phyloP scores from a whole-genome alignment of 306 rosid genomes.

The Rosa lucieae region DNA sequence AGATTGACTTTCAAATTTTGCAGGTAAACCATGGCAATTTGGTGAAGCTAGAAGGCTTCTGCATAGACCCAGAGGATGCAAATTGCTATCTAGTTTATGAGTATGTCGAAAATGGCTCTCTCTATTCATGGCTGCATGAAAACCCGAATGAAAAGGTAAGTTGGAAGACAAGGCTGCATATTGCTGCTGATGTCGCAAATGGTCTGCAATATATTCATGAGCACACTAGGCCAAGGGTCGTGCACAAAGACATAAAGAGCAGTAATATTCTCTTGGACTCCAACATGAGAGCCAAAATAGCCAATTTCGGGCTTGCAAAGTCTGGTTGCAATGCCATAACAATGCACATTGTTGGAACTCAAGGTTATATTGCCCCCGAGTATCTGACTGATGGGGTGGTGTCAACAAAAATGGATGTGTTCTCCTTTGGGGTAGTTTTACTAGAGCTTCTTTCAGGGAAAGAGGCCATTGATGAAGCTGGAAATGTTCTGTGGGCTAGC shows the following conservation, averaged over 20 bases:
- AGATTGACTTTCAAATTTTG: conserved; percentile 17
- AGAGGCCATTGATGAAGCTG: conserved; percentile 62
- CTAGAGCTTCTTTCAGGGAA: conserved; percentile 76
- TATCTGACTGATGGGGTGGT: conserved; percentile 80
- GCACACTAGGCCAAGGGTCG: conserved; percentile 92
- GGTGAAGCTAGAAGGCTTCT: conserved; percentile 92
- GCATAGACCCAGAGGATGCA: conserved; percentile 70
- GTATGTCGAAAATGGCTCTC: conserved; percentile 82
- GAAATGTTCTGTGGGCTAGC: conserved; percentile 50
- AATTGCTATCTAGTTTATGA: conserved; percentile 82
- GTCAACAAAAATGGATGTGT: conserved; percentile 87
- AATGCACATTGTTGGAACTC: conserved; percentile 96
- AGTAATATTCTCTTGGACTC: conserved; percentile 85
- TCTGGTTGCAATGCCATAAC: conserved; percentile 90
- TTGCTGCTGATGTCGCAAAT: conserved; percentile 85
- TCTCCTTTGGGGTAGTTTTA: conserved; percentile 83
- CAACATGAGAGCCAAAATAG: conserved; percentile 87
- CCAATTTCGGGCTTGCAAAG: conserved; percentile 88
- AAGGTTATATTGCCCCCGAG: conserved; percentile 93
- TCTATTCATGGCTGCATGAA: conserved; percentile 69
- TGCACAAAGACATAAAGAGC: conserved; percentile 92
- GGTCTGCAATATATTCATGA: conserved; percentile 90
- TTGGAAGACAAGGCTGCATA: conserved; percentile 68
- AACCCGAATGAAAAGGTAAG: conserved; percentile 35
- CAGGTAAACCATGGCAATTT: conserved; percentile 96